These are phyloP conservation scores for Boletus sp. DNA, from an alignment of 1,284 basidiomycete species.

Conservation along the genomic window DNA sequence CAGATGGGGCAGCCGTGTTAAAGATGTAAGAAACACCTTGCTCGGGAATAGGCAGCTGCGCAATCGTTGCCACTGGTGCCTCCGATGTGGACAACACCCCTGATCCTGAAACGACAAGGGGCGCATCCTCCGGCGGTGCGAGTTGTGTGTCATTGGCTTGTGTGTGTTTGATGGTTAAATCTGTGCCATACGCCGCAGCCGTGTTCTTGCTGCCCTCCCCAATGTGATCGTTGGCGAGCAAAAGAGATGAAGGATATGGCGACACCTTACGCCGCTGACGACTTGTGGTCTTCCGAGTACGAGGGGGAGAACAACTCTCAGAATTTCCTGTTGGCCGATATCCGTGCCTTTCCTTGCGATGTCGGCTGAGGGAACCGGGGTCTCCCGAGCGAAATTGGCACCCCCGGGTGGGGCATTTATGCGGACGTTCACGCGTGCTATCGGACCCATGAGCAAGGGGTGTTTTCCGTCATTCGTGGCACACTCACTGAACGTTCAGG, in stretches of 20 bases:
- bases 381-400: constrained; percentile 26
- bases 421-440: constrained; percentile 13
- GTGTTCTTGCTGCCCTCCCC: background rate
- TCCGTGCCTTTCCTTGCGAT: background rate
- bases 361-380: constrained; percentile 24
- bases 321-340: background rate
- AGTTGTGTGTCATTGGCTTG: background rate
- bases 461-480: background rate
- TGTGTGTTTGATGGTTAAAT: background rate
- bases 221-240: background rate
- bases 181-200: background rate
- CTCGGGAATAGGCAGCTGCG: background rate
- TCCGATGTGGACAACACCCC: background rate
- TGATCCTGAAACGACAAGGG: too few species aligned
- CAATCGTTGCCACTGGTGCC: background rate
- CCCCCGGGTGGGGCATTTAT: constrained; percentile 20
- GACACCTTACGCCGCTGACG: background rate
- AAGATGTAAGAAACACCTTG: background rate
- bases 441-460: constrained; percentile 1
- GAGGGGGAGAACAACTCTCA: background rate
- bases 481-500: constrained; percentile 25
- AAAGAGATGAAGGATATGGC: background rate
- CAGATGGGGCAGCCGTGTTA: background rate
- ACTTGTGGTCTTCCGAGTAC: background rate
- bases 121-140: background rate